Percentiles rank a stretch among this genome's conserved stretches.
Conservation (phyloP, 495 filamentous ascomycete species). For the Aspergillus steynii region DNA sequence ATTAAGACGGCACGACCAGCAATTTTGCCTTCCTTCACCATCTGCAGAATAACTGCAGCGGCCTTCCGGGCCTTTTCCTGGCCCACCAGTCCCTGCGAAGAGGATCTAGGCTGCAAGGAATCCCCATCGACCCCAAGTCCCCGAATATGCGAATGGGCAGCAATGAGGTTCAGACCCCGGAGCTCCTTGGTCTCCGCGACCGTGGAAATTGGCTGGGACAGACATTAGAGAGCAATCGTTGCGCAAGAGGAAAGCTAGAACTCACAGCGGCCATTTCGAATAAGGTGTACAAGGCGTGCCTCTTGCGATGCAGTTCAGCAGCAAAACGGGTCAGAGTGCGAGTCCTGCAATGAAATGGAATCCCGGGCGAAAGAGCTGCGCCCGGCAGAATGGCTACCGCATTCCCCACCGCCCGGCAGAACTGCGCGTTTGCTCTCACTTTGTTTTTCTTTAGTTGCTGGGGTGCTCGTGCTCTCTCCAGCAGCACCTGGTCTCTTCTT, state of each 20-base stretch:
- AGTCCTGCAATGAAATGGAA: slow-evolving; percentile 9
- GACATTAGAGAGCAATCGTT: slow-evolving; percentile 14
- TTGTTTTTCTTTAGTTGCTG: background rate
- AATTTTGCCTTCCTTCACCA: slow-evolving; percentile 98
- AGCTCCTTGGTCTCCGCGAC: slow-evolving; percentile 93
- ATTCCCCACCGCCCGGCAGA: slow-evolving; percentile 32
- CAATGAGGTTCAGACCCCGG: slow-evolving; percentile 91
- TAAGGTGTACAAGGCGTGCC: slow-evolving; percentile 5
- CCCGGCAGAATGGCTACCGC: slow-evolving; percentile 16
- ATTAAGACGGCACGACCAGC: slow-evolving; percentile 94
- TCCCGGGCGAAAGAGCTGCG: slow-evolving; percentile 15
- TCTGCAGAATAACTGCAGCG: slow-evolving; percentile 91
- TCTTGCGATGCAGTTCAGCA: slow-evolving; percentile 7
- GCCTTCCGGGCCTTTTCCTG: slow-evolving; percentile 96
- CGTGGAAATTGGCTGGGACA: slow-evolving; percentile 76
- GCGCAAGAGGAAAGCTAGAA: slow-evolving; percentile 5
- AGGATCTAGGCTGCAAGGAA: slow-evolving; percentile 78
- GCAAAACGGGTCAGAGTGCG: slow-evolving; percentile 16
- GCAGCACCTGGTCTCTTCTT: background rate
- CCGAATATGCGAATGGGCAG: slow-evolving; percentile 96
- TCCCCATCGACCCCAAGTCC: slow-evolving; percentile 92
- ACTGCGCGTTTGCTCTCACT: background rate
- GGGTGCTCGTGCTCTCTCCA: background rate
- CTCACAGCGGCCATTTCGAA: slow-evolving; percentile 45
- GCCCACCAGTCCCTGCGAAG: slow-evolving; percentile 96